Conservation (phyloP, 2,329 filamentous ascomycete species). For the Aspergillus sergii region DNA sequence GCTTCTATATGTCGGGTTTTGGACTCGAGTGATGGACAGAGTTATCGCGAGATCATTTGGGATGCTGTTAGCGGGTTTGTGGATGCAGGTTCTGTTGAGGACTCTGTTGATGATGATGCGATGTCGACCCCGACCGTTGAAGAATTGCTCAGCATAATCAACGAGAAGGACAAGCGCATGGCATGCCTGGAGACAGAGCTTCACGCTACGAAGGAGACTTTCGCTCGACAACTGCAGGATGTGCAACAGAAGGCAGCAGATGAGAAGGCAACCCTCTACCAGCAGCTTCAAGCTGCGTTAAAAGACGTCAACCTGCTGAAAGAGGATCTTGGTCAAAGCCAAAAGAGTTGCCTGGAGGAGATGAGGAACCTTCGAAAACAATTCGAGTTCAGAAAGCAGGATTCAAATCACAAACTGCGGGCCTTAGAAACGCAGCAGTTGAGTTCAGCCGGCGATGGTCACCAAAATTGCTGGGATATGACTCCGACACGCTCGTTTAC, state of each 20-base stretch:
- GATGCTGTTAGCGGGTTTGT: not conserved
- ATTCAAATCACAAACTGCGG: not conserved
- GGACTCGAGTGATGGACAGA: not conserved
- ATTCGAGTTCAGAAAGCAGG: not conserved
- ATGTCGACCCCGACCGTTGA: not conserved
- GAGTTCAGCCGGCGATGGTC: not conserved
- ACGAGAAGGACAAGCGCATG: not conserved
- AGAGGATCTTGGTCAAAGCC: not conserved
- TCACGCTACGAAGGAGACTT: not conserved
- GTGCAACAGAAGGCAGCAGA: not conserved
- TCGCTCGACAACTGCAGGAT: not conserved
- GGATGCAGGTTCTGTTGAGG: not conserved
- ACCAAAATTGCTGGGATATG: not conserved
- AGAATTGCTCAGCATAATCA: not conserved
- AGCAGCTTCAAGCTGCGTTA: not conserved
- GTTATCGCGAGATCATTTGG: not conserved
- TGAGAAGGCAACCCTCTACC: not conserved
- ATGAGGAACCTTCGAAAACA: not conserved
- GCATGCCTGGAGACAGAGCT: not conserved
- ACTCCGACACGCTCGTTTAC: not conserved
- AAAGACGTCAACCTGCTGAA: not conserved
- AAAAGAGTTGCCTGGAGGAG: not conserved
- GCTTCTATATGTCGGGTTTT: not conserved
- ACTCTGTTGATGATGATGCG: not conserved
- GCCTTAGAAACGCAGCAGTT: not conserved